These are phyloP conservation scores for Phytopythium sindhum DNA, from an alignment of 352 stramenopile species.

Conservation along the genomic window DNA sequence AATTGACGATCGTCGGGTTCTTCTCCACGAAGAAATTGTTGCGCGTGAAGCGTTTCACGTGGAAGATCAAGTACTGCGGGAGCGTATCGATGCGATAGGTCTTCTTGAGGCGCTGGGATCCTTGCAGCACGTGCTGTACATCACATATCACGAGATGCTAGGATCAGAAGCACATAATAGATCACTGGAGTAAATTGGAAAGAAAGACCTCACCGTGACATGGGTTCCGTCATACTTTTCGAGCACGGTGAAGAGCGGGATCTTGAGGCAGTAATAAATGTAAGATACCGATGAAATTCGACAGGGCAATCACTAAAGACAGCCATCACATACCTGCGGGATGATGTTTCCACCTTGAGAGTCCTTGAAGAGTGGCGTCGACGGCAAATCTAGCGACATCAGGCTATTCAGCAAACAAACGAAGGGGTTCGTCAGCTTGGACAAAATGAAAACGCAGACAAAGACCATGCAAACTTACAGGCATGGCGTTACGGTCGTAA, in stretches of 20 bases:
- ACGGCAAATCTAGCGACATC: conserved; percentile 96
- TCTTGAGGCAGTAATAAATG: conserved; percentile 38
- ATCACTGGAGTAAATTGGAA: no score
- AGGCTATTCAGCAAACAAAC: conserved; percentile 60
- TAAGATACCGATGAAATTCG: neutral
- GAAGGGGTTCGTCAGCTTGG: neutral
- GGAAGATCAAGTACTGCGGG: conserved; percentile 96
- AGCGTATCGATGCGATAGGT: conserved; percentile 93
- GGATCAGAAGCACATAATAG: neutral
- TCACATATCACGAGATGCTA: neutral
- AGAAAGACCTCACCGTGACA: conserved; percentile 45
- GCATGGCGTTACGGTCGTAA: conserved; percentile 59
- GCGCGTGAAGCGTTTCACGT: conserved; percentile 96
- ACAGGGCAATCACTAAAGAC: neutral
- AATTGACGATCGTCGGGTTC: conserved; percentile 99
- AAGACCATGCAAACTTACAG: conserved; percentile 32
- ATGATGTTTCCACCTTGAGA: conserved; percentile 96
- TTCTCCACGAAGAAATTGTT: conserved; percentile 99
- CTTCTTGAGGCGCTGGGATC: conserved; percentile 81
- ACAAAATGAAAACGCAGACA: neutral
- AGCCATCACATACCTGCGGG: conserved; percentile 61
- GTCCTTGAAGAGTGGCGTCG: conserved; percentile 98
- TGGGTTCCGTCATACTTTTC: conserved; percentile 96
- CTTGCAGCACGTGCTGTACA: conserved; percentile 72
- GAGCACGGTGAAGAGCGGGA: conserved; percentile 95